Percentiles rank a stretch among this genome's conserved stretches.
phyloP scores from a whole-genome alignment of 2,329 filamentous ascomycete genomes.

The Stachybotrys elegans region DNA sequence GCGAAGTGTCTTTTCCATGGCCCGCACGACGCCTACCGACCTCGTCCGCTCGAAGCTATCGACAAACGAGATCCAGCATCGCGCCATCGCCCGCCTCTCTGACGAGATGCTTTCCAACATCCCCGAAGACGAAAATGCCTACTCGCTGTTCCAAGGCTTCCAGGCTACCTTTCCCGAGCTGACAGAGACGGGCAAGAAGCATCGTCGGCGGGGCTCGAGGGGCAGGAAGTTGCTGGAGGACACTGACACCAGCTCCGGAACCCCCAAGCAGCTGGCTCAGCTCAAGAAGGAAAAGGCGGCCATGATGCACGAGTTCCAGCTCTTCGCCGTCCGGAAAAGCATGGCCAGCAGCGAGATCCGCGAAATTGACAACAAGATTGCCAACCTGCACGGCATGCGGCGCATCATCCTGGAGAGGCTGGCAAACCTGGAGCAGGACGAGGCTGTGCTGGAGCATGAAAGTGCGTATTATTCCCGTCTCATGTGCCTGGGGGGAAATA shows the following conservation, averaged over 20 bases:
- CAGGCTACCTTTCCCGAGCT: constrained; percentile 77
- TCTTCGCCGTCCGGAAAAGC: constrained; percentile 89
- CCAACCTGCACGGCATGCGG: constrained; percentile 88
- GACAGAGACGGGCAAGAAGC: constrained; percentile 65
- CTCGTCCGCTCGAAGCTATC: constrained; percentile 89
- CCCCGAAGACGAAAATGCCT: constrained; percentile 77
- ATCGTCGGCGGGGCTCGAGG: constrained; percentile 65
- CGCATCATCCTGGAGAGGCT: constrained; percentile 85
- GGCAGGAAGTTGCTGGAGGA: constrained; percentile 73
- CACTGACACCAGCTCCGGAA: constrained; percentile 46
- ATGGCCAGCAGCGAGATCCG: constrained; percentile 96
- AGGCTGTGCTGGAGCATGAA: constrained; percentile 84
- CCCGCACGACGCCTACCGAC: constrained; percentile 87
- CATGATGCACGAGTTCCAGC: constrained; percentile 81
- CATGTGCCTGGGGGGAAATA: constrained; percentile 2
- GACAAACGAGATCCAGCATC: constrained; percentile 86
- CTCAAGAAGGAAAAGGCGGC: constrained; percentile 75
- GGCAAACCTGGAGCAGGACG: constrained; percentile 83
- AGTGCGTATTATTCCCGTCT: constrained; percentile 55
- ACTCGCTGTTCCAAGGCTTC: constrained; percentile 95
- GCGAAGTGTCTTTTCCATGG: constrained; percentile 85
- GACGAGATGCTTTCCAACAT: constrained; percentile 89
- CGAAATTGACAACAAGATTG: constrained; percentile 95
- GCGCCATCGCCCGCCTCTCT: constrained; percentile 80
- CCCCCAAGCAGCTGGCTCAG: constrained; percentile 63